phyloP scores from a whole-genome alignment of 1,139 yeast genomes.

The Suhomyces chickasaworum region DNA sequence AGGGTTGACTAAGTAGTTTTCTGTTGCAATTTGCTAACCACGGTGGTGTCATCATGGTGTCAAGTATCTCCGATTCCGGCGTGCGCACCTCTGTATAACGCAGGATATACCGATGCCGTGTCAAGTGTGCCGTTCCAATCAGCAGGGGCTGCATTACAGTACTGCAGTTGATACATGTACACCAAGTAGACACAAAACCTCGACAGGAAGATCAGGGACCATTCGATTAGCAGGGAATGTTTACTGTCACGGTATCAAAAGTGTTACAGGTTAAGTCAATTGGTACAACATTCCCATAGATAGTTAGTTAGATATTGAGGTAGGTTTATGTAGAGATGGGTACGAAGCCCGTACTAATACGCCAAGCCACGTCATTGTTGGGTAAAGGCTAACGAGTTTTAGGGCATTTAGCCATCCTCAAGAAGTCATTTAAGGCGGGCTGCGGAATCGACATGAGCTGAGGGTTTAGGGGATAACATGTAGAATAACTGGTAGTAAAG shows the following conservation, averaged over 20 bases:
- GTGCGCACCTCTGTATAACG: neutral
- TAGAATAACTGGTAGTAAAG: too few relatives aligned
- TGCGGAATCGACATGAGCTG: neutral
- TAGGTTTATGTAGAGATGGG: too few relatives aligned
- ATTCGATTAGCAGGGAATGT: neutral
- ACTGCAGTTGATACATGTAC: neutral
- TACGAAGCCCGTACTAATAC: neutral
- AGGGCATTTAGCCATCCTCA: slow-evolving; percentile 1
- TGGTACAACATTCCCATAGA: too few relatives aligned
- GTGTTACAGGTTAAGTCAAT: too few relatives aligned
- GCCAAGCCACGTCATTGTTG: slow-evolving; percentile 1
- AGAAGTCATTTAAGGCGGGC: neutral
- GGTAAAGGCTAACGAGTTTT: neutral
- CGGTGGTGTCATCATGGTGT: too few relatives aligned
- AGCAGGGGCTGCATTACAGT: neutral
- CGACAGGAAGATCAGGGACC: neutral
- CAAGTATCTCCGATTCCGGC: slow-evolving; percentile 1
- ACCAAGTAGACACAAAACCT: too few relatives aligned
- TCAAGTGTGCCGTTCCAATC: slow-evolving; percentile 3
- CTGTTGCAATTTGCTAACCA: too few relatives aligned
- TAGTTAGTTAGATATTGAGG: too few relatives aligned
- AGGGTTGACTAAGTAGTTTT: too few relatives aligned
- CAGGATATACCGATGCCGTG: slow-evolving; percentile 2
- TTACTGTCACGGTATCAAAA: too few relatives aligned
- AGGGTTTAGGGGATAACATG: too few relatives aligned